Percentiles rank a stretch among this genome's conserved stretches.
Evolutionary conservation across 2,329 filamentous ascomycete species (phyloP).

Genomic region (Phoma herbarum): DNA sequence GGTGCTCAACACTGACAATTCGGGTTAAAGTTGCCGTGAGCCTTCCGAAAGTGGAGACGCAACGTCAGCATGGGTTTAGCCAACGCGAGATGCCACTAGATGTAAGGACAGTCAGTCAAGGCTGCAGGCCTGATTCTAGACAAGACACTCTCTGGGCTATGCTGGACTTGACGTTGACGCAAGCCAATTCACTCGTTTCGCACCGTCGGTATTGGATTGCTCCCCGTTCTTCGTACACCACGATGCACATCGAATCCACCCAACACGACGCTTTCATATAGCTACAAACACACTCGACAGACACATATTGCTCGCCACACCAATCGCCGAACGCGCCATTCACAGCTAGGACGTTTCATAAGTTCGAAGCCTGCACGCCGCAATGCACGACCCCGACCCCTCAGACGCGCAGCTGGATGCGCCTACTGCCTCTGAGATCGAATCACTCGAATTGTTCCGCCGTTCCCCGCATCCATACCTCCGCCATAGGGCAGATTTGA

Average conservation of each 20-base stretch:
- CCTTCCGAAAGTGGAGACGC: conserved; percentile 33
- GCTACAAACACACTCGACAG: conserved; percentile 6
- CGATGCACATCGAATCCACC: conserved; percentile 25
- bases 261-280: conserved; percentile 23
- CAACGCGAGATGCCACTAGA: conserved; percentile 35
- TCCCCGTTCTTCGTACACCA: conserved; percentile 8
- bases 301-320: background rate
- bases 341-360: conserved; percentile 14
- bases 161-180: conserved; percentile 21
- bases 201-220: conserved; percentile 22
- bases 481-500: conserved; percentile 42
- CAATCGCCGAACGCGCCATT: background rate
- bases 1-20: conserved; percentile 15
- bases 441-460: conserved; percentile 47
- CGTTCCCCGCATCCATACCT: conserved; percentile 53
- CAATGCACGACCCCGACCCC: conserved; percentile 28
- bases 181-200: conserved; percentile 11
- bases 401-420: conserved; percentile 32
- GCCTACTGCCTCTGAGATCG: conserved; percentile 34
- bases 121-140: conserved; percentile 25
- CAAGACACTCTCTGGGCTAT: conserved; percentile 25
- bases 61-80: conserved; percentile 40
- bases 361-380: conserved; percentile 14
- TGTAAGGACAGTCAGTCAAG: conserved; percentile 38
- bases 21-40: conserved; percentile 24